Evolutionary conservation across 805 yeast species (phyloP).

Genomic region (Teunomyces barrocoloradensis): DNA sequence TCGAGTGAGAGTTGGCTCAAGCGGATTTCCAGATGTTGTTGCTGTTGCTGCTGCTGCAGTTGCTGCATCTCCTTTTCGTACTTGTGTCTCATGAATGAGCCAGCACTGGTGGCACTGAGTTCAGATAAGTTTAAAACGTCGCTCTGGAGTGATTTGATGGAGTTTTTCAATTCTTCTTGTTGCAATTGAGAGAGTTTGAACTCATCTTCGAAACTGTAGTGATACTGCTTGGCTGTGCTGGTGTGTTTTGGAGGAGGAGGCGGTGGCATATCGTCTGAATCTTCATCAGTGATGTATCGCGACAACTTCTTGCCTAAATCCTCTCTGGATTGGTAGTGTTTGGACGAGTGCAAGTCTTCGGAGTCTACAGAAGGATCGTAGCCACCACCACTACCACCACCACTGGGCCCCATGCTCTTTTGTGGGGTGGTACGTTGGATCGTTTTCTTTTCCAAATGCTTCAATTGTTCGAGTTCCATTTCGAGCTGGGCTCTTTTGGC

Average conservation of each 20-base stretch:
- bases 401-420: neutral
- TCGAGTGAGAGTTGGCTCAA: constrained; percentile 20
- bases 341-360: constrained; percentile 35
- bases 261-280: constrained; percentile 17
- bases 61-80: constrained; percentile 37
- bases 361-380: constrained; percentile 25
- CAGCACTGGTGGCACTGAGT: constrained; percentile 87
- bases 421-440: neutral
- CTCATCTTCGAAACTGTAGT: constrained; percentile 30
- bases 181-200: constrained; percentile 29
- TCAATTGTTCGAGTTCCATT: constrained; percentile 34
- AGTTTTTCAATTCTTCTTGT: constrained; percentile 38
- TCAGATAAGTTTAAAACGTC: constrained; percentile 56
- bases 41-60: constrained; percentile 18
- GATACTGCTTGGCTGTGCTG: constrained; percentile 15
- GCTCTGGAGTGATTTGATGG: constrained; percentile 43
- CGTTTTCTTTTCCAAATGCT: constrained; percentile 23
- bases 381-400: no score
- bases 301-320: constrained; percentile 35
- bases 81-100: constrained; percentile 75
- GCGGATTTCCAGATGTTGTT: constrained; percentile 16
- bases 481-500: constrained; percentile 39
- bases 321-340: constrained; percentile 29
- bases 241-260: constrained; percentile 38
- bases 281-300: constrained; percentile 12